These are phyloP conservation scores for Rhodotorula sp. DNA, from an alignment of 1,284 basidiomycete genomes.

Conservation along the genomic window DNA sequence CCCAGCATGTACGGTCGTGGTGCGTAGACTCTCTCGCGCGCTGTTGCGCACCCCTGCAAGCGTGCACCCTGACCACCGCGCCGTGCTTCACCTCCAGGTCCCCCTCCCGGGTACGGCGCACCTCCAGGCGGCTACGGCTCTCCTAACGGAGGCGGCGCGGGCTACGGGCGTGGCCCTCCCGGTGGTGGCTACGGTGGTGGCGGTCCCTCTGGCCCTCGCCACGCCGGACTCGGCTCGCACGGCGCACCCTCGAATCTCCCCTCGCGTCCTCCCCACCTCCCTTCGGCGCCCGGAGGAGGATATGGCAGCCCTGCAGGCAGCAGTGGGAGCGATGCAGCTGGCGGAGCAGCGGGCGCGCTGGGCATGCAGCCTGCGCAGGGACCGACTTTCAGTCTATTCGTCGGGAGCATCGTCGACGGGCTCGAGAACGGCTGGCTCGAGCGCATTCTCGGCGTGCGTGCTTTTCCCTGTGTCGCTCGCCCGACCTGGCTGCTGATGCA, in stretches of 20 bases:
- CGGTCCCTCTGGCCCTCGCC: constrained; percentile 30
- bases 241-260: constrained; percentile 35
- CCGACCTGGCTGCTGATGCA: too few species aligned
- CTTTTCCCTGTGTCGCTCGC: not conserved
- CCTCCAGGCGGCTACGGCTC: constrained; percentile 26
- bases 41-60: too few species aligned
- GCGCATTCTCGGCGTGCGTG: constrained; percentile 44
- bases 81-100: not conserved
- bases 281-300: not conserved
- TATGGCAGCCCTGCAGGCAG: not conserved
- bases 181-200: constrained; percentile 48
- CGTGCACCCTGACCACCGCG: not conserved
- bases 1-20: constrained; percentile 22
- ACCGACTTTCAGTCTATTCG: constrained; percentile 47
- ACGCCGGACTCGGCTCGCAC: constrained; percentile 29
- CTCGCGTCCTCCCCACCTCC: constrained; percentile 15
- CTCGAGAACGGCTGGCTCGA: constrained; percentile 47
- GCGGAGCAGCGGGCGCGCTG: not conserved
- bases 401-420: constrained; percentile 46
- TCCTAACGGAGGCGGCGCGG: constrained; percentile 45
- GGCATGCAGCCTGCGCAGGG: constrained; percentile 10
- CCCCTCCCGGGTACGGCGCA: constrained; percentile 14
- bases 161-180: constrained; percentile 46
- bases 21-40: not conserved
- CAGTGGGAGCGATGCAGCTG: not conserved